phyloP scores from a whole-genome alignment of 2,329 filamentous ascomycete genomes.

The Colletotrichum ledebouriae region DNA sequence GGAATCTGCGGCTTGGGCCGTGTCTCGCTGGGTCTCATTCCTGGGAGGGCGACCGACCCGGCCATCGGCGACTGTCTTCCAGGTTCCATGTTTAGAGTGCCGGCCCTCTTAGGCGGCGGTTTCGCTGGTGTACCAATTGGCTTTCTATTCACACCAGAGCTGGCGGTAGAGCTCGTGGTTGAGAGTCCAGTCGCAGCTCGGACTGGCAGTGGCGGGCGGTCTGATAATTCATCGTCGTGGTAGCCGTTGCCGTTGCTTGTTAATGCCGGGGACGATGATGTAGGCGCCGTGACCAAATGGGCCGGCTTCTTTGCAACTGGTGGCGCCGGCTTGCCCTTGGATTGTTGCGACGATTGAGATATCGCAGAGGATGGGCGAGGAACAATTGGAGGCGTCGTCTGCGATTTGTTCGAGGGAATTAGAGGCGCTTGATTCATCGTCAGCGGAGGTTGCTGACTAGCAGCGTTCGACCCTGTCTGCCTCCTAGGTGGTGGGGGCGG shows the following conservation, averaged over 20 bases:
- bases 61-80: constrained; percentile 38
- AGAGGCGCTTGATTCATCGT: constrained; percentile 30
- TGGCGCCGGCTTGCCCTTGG: constrained; percentile 60
- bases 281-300: constrained; percentile 59
- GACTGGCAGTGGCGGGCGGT: constrained; percentile 41
- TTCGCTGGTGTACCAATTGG: constrained; percentile 32
- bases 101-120: constrained; percentile 23
- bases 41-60: constrained; percentile 38
- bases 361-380: constrained; percentile 51
- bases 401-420: constrained; percentile 32
- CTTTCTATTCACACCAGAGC: constrained; percentile 26
- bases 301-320: constrained; percentile 75
- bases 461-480: constrained; percentile 47
- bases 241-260: constrained; percentile 42
- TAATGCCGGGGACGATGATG: constrained; percentile 45
- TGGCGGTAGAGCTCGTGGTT: constrained; percentile 11
- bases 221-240: constrained; percentile 43
- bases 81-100: constrained; percentile 22
- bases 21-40: constrained; percentile 36
- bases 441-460: constrained; percentile 30
- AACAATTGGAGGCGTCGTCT: constrained; percentile 46
- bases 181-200: constrained; percentile 40
- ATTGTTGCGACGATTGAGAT: constrained; percentile 50
- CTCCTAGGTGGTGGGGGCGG: constrained; percentile 62
- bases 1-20: constrained; percentile 35